Conservation (phyloP, 2,329 filamentous ascomycete genomes). For the Zarea fungicola region DNA sequence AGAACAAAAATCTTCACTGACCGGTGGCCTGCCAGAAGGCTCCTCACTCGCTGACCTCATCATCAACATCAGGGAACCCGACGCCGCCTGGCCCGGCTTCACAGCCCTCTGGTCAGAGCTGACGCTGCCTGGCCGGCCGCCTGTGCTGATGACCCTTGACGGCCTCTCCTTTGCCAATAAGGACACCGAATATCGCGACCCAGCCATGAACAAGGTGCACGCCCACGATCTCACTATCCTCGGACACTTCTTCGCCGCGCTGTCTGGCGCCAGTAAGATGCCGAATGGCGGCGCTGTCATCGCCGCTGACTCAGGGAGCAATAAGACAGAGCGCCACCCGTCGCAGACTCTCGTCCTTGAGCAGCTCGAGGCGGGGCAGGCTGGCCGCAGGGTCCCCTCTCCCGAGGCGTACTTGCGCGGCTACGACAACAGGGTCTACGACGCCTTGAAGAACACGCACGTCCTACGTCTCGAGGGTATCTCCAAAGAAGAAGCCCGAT, state of each 20-base stretch:
- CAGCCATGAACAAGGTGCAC: slow-evolving; percentile 71
- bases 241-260: slow-evolving; percentile 66
- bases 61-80: slow-evolving; percentile 66
- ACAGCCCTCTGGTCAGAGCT: slow-evolving; percentile 78
- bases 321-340: slow-evolving; percentile 53
- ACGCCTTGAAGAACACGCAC: slow-evolving; percentile 43
- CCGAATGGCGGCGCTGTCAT: slow-evolving; percentile 75
- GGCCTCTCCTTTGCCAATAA: slow-evolving; percentile 78
- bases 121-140: slow-evolving; percentile 43
- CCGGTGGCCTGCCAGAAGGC: slow-evolving; percentile 45
- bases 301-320: slow-evolving; percentile 68
- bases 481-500: slow-evolving; percentile 67
- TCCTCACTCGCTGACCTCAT: slow-evolving; percentile 63
- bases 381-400: slow-evolving; percentile 32
- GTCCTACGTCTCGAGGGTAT: slow-evolving; percentile 61
- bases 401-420: slow-evolving; percentile 49
- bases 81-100: slow-evolving; percentile 76
- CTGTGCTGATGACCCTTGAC: slow-evolving; percentile 72
- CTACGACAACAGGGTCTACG: slow-evolving; percentile 54
- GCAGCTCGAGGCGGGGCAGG: slow-evolving; percentile 44
- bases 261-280: slow-evolving; percentile 54
- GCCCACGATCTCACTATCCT: slow-evolving; percentile 77
- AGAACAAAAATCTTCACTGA: slow-evolving; percentile 37
- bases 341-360: slow-evolving; percentile 65
- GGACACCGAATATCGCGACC: slow-evolving; percentile 66